Conservation (phyloP, 1,139 yeast genomes). For the Scheffersomyces lignicola region DNA sequence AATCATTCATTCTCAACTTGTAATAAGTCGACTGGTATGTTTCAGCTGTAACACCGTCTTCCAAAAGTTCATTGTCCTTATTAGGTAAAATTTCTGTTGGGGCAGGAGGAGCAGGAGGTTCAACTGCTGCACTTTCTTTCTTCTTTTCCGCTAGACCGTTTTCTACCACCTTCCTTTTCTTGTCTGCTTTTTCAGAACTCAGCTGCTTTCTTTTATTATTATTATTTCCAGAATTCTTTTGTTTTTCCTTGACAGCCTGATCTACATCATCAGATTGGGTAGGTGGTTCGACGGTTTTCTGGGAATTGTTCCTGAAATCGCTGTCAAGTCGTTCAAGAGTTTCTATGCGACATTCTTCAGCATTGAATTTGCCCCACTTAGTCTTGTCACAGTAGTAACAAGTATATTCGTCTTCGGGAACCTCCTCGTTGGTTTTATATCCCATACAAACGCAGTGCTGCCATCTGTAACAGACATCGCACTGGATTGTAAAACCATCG, state of each 20-base stretch:
- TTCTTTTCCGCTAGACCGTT: conserved; percentile 13
- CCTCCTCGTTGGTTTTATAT: conserved; percentile 66
- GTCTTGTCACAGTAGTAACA: conserved; percentile 76
- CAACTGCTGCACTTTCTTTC: conserved; percentile 7
- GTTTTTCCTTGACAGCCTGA: background rate
- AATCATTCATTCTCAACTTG: conserved; percentile 48
- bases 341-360: conserved; percentile 38
- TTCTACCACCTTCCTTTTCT: conserved; percentile 19
- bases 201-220: conserved; percentile 28
- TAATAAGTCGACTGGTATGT: conserved; percentile 53
- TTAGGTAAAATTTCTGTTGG: conserved; percentile 29
- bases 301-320: conserved; percentile 15
- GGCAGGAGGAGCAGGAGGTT: conserved; percentile 5
- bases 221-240: background rate
- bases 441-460: conserved; percentile 92
- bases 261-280: background rate
- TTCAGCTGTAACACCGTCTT: conserved; percentile 46
- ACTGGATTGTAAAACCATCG: conserved; percentile 93
- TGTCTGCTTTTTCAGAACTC: conserved; percentile 25
- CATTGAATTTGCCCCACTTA: conserved; percentile 50
- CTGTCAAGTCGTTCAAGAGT: conserved; percentile 34
- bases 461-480: conserved; percentile 91
- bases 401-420: conserved; percentile 75
- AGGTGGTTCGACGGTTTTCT: conserved; percentile 4
- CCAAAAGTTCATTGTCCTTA: conserved; percentile 38